phyloP scores from a whole-genome alignment of 768 basidiomycete genomes.

The Mycena metata region DNA sequence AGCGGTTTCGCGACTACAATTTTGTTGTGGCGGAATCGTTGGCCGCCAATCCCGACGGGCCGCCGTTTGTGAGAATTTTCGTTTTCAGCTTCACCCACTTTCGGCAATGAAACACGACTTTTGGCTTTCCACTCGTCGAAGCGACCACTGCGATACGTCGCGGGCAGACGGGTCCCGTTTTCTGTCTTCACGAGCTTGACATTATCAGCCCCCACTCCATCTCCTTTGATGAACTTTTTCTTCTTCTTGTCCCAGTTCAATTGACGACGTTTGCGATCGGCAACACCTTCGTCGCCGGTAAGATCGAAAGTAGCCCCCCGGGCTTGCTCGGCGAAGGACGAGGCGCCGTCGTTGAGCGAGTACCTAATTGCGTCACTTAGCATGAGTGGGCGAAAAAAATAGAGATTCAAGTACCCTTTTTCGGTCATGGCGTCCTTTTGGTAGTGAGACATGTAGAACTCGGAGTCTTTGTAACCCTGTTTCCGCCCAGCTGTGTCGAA shows the following conservation, averaged over 20 bases:
- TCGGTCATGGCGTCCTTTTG: conserved; percentile 90
- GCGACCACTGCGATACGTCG: conserved; percentile 91
- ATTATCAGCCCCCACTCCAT: conserved; percentile 90
- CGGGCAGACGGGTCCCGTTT: conserved; percentile 91
- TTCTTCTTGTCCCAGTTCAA: conserved; percentile 96
- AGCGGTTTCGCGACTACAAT: conserved; percentile 76
- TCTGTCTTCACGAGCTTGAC: conserved; percentile 95
- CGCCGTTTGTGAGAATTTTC: conserved; percentile 49
- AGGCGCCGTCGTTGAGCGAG: conserved; percentile 89
- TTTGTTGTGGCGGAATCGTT: conserved; percentile 82
- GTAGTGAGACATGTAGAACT: conserved; percentile 94
- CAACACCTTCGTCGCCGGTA: conserved; percentile 78
- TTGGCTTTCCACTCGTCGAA: conserved; percentile 97
- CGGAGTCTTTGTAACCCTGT: conserved; percentile 77
- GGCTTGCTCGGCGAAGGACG: conserved; percentile 89
- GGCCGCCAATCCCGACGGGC: conserved; percentile 62
- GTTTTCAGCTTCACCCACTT: conserved; percentile 85
- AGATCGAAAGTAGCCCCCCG: conserved; percentile 86
- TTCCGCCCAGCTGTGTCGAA: conserved; percentile 70
- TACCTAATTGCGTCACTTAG: conserved; percentile 65
- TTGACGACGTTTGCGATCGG: conserved; percentile 71
- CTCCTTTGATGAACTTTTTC: conserved; percentile 92
- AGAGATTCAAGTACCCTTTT: conserved; percentile 74
- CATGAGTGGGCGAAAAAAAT: conserved; percentile 1
- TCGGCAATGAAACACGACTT: conserved; percentile 78